Base-by-base conservation (phyloP, 805 yeast species). In the Lachancea lanzarotensis region DNA sequence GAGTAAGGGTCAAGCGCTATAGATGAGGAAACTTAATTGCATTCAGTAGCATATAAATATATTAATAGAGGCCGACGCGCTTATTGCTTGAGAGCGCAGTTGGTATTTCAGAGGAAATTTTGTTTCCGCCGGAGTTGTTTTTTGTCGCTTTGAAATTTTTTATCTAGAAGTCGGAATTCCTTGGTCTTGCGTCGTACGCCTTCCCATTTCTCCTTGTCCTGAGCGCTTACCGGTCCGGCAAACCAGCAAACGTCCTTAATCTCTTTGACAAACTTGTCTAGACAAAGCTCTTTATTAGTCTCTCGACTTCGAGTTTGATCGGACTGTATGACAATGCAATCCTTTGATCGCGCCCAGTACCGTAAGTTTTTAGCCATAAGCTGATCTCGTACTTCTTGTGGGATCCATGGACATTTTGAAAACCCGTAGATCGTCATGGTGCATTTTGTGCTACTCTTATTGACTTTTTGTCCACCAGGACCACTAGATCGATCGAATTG, bases 381-480 rank as follows among this genome's bases (percentile, higher is more conserved):
- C 45, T 77, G 82, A 1, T 52, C 48, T 42, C 71, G 61, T 1
- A 82, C 65, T 3, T 72, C 71, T 3, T 45, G 48, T 0, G 93
- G 91, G 3, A 84, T 71, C 89, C 90, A 83, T 4, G 55, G 47
- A 1, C 74, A 73, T 1, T 55, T 50, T 2, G 70, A 61, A 74
- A 86, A 73, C 30, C 68, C 59, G 4, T 62, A 62, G 0, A 81
- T 54, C 4, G 75, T 66, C 16, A 86, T 57, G 0, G 86, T 80
- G 7, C 89, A 86, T 54, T 85, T 45, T 66, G 70, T 57, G 49
- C 74, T 73, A 9, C 81, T 71, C 53, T 86, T 86, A 61, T 86
- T 86, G 10, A 87, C 95, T 56, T 87, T 82, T 53, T 86, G 95
- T 0, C 95, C 95, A 1, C 95, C 95, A 0, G 95, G 87, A 0